phyloP scores from a whole-genome alignment of 2,329 filamentous ascomycete genomes.

The Seiridium unicorne region DNA sequence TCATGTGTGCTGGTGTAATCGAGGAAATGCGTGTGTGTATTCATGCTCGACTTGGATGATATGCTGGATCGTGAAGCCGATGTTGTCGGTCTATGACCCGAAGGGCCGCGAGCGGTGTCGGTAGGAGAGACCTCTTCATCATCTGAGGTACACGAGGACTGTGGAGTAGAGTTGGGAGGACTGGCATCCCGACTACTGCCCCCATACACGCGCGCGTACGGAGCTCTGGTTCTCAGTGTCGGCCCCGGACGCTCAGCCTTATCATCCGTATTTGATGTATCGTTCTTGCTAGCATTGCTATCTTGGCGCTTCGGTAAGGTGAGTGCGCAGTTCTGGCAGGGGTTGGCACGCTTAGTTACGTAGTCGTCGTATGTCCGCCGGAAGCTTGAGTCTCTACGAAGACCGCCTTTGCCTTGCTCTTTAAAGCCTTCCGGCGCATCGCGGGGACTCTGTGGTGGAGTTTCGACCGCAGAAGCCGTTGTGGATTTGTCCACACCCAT shows the following conservation, averaged over 20 bases:
- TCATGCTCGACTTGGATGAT: constrained; percentile 46
- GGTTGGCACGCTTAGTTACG: constrained; percentile 61
- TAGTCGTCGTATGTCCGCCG: constrained; percentile 63
- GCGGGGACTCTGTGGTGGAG: constrained; percentile 57
- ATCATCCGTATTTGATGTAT: constrained; percentile 17
- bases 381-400: constrained; percentile 56
- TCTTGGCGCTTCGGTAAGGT: constrained; percentile 55
- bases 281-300: constrained; percentile 13
- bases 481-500: constrained; percentile 15
- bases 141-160: constrained; percentile 47
- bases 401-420: constrained; percentile 16
- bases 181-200: constrained; percentile 44
- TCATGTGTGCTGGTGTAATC: constrained; percentile 70
- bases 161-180: constrained; percentile 50
- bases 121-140: constrained; percentile 36
- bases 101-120: constrained; percentile 14
- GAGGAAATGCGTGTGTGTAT: constrained; percentile 61
- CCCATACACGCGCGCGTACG: constrained; percentile 56
- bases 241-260: constrained; percentile 46
- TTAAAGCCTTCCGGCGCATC: constrained; percentile 30
- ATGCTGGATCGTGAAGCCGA: constrained; percentile 52
- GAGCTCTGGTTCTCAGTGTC: constrained; percentile 59
- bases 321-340: constrained; percentile 68
- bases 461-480: constrained; percentile 47
- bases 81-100: constrained; percentile 38